Evolutionary conservation across 176 grass and related monocot species (phyloP).

Genomic region (Tillandsia leiboldiana): DNA sequence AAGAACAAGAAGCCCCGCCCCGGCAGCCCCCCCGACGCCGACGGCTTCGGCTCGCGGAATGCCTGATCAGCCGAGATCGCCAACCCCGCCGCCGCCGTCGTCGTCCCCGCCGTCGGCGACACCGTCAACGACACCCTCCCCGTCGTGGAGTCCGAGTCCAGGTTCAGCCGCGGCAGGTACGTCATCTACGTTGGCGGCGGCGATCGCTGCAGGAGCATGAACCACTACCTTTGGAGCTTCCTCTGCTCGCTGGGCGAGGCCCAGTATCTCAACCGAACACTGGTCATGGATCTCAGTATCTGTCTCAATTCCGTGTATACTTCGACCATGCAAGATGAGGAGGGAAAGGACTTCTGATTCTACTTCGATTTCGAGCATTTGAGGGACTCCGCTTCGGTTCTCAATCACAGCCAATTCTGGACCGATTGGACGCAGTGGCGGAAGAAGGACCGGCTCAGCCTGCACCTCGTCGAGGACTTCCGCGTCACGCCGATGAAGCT

Average conservation of each 20-base stretch:
- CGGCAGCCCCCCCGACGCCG: background rate
- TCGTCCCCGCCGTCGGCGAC: conserved; percentile 16
- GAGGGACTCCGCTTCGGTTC: too few species aligned
- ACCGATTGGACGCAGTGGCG: too few species aligned
- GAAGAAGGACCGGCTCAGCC: too few species aligned
- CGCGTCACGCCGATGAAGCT: too few species aligned
- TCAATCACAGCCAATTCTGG: too few species aligned
- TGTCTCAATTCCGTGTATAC: conserved; percentile 42
- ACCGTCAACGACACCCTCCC: conserved; percentile 24
- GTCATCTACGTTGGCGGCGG: conserved; percentile 59
- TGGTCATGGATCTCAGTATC: conserved; percentile 50
- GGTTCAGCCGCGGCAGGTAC: conserved; percentile 39
- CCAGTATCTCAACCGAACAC: conserved; percentile 55
- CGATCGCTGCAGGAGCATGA: conserved; percentile 72
- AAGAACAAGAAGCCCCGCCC: conserved; percentile 3
- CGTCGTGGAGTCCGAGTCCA: conserved; percentile 26
- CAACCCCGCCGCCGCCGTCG: conserved; percentile 7
- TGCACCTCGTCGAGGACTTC: too few species aligned
- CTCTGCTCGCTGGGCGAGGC: conserved; percentile 65
- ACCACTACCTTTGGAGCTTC: conserved; percentile 62
- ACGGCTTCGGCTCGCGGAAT: background rate
- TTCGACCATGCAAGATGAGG: too few species aligned
- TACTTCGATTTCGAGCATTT: too few species aligned
- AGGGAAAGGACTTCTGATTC: too few species aligned
- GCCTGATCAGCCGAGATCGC: conserved; percentile 15